These are phyloP conservation scores for Candida lessepsii DNA, from an alignment of 805 yeast species.

Conservation along the genomic window DNA sequence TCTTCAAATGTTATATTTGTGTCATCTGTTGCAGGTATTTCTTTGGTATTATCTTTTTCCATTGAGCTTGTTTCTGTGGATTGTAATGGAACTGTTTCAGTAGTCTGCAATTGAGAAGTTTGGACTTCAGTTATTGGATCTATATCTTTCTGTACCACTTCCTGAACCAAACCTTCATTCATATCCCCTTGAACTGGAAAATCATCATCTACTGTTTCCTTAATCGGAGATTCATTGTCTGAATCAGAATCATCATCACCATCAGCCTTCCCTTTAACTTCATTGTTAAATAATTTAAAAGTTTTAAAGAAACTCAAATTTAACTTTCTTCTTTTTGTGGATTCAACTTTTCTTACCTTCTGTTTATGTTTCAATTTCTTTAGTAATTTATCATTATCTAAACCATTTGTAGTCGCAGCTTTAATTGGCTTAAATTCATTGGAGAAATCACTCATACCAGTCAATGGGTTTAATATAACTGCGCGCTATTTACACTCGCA, in stretches of 20 bases:
- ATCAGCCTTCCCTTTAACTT: background rate
- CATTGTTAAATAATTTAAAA: constrained; percentile 1
- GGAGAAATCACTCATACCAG: constrained; percentile 7
- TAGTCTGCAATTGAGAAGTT: too few relatives aligned
- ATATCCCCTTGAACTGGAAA: too few relatives aligned
- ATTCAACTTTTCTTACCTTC: constrained; percentile 10
- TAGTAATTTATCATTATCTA: constrained; percentile 19
- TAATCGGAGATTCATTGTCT: too few relatives aligned
- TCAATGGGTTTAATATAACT: too few relatives aligned
- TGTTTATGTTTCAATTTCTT: constrained; percentile 17
- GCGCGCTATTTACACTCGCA: constrained; percentile 3
- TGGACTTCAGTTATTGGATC: too few relatives aligned
- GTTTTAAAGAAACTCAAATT: constrained; percentile 8
- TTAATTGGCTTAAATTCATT: constrained; percentile 30
- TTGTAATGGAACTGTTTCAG: too few relatives aligned
- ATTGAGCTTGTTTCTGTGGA: too few relatives aligned
- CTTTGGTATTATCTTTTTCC: too few relatives aligned
- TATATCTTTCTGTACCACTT: too few relatives aligned
- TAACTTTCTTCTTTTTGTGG: constrained; percentile 4
- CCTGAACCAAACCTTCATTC: too few relatives aligned
- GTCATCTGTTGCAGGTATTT: too few relatives aligned
- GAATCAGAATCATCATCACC: background rate
- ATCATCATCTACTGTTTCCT: background rate
- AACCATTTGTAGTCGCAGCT: constrained; percentile 20
- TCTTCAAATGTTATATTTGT: too few relatives aligned